phyloP scores from a whole-genome alignment of 176 grass and related monocot genomes.

The Triticum timopheevii region DNA sequence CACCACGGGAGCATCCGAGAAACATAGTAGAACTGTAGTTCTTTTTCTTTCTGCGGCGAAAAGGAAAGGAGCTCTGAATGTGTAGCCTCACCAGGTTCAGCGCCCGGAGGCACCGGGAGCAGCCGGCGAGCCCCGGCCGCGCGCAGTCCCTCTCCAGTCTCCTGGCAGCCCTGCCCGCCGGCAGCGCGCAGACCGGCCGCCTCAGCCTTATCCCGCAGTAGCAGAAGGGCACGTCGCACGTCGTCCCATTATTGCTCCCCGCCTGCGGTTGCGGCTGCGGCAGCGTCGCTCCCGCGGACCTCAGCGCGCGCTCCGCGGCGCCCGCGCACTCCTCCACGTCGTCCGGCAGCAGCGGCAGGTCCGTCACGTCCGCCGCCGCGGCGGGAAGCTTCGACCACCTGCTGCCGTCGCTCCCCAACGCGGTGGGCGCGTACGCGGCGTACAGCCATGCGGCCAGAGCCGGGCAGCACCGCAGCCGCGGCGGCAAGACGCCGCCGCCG shows the following conservation, averaged over 20 bases:
- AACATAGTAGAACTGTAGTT: background rate
- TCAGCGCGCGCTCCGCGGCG: constrained; percentile 57
- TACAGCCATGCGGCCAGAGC: constrained; percentile 79
- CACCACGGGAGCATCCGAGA: background rate
- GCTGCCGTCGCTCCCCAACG: constrained; percentile 27
- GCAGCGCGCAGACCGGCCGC: constrained; percentile 50
- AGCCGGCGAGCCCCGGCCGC: constrained; percentile 48
- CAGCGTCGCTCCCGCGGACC: constrained; percentile 42
- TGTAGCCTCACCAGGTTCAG: constrained; percentile 58
- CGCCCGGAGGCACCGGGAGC: constrained; percentile 65
- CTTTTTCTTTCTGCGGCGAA: background rate
- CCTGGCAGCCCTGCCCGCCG: constrained; percentile 38
- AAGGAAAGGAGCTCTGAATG: background rate
- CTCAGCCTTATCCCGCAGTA: constrained; percentile 70
- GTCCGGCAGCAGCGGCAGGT: constrained; percentile 67
- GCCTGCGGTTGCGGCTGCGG: constrained; percentile 19
- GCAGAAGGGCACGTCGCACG: constrained; percentile 71
- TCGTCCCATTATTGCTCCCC: constrained; percentile 48
- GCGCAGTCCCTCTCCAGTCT: constrained; percentile 58
- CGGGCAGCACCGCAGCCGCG: constrained; percentile 65
- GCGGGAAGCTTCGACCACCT: background rate
- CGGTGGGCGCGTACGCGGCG: constrained; percentile 68
- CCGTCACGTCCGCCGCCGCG: constrained; percentile 22
- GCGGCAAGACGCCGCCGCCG: constrained; percentile 15
- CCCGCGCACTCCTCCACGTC: constrained; percentile 70